Conservation (phyloP, 148 eudicot genomes). For the Chenopodium quinoa region DNA sequence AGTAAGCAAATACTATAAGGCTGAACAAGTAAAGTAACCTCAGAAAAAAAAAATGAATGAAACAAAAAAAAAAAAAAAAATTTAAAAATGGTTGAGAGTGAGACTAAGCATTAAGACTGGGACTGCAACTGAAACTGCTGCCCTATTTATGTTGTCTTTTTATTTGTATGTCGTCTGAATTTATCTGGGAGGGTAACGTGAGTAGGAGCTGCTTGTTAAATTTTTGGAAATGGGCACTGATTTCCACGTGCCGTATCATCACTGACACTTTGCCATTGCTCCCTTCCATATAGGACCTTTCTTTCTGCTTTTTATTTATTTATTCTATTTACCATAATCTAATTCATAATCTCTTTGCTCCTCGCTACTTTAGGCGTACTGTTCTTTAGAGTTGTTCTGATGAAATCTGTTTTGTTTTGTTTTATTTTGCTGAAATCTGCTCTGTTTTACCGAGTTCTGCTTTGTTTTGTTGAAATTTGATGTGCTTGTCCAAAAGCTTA, state of each 20-base stretch:
- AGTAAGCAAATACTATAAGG: not conserved
- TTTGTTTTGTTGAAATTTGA: too few species aligned
- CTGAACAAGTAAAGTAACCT: not conserved
- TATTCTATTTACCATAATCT: too few species aligned
- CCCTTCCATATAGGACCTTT: not conserved
- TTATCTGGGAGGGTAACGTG: constrained; percentile 20
- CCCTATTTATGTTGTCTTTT: not conserved
- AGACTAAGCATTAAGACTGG: not conserved
- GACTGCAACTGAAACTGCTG: not conserved
- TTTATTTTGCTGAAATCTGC: too few species aligned
- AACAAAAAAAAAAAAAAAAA: not conserved
- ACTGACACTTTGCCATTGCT: not conserved
- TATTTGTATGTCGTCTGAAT: not conserved
- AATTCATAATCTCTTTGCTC: too few species aligned
- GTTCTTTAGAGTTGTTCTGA: too few species aligned
- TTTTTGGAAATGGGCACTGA: constrained; percentile 20
- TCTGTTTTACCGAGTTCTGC: too few species aligned
- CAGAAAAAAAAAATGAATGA: not conserved
- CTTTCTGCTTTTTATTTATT: too few species aligned
- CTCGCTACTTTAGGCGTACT: too few species aligned
- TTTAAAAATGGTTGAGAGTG: not conserved
- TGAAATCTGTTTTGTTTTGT: too few species aligned
- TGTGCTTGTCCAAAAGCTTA: too few species aligned
- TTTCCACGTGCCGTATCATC: constrained; percentile 14
- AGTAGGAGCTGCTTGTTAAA: not conserved